Percentiles rank a stretch among this genome's conserved stretches.
These are phyloP conservation scores for Leersia perrieri DNA, from an alignment of 176 grass and related monocot species.

Conservation along the genomic window DNA sequence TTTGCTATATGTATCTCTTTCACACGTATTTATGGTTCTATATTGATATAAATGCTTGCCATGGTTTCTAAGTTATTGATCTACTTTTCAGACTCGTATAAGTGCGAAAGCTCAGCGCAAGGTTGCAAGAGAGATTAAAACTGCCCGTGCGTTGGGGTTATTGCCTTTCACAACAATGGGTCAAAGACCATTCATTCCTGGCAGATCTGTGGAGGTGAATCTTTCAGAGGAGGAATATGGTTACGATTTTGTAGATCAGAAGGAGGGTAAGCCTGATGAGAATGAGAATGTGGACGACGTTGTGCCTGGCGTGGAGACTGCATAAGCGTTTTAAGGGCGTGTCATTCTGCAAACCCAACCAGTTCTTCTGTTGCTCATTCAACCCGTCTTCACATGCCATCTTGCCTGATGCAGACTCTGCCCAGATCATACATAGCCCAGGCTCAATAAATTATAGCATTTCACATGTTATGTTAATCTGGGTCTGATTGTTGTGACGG, in stretches of 20 bases:
- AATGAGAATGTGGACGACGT: background rate
- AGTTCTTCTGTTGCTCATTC: background rate
- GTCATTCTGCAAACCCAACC: background rate
- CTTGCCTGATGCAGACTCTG: background rate
- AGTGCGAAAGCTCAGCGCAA: conserved; percentile 95
- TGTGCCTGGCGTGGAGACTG: conserved; percentile 2
- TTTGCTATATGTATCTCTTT: background rate
- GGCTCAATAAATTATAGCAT: conserved; percentile 20
- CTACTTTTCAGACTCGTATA: conserved; percentile 63
- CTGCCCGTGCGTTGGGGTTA: conserved; percentile 67
- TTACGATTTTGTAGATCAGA: conserved; percentile 26
- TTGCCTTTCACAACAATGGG: conserved; percentile 98
- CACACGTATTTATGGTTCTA: background rate
- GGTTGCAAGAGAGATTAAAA: conserved; percentile 95
- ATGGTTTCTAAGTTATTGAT: background rate
- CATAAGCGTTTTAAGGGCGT: conserved; percentile 1
- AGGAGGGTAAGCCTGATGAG: conserved; percentile 15
- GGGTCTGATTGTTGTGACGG: background rate
- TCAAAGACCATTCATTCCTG: conserved; percentile 67
- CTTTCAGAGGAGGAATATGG: conserved; percentile 41
- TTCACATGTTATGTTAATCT: background rate
- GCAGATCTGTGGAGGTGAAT: conserved; percentile 65
- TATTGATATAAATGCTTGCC: background rate
- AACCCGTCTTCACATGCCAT: background rate
- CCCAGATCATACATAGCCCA: background rate